phyloP scores from a whole-genome alignment of 2,329 filamentous ascomycete species.

The Penicillium sp. region DNA sequence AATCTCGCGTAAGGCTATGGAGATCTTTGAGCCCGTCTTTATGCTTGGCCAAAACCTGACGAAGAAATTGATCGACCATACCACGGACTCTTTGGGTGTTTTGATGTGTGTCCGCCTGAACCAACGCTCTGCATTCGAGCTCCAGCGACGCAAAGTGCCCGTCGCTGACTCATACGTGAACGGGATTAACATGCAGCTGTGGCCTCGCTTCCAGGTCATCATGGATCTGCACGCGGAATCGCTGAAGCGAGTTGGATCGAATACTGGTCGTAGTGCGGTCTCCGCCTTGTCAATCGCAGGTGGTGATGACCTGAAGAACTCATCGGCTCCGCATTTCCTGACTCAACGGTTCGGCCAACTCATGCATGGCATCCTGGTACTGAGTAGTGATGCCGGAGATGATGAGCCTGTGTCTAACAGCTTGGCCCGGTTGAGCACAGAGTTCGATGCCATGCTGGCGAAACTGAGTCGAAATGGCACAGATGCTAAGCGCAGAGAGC shows the following conservation, averaged over 20 bases:
- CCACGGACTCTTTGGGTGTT: conserved; percentile 78
- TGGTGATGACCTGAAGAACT: conserved; percentile 41
- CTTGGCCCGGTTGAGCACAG: conserved; percentile 67
- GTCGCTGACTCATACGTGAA: conserved; percentile 90
- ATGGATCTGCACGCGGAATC: conserved; percentile 93
- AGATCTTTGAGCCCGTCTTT: conserved; percentile 87
- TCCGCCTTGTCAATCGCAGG: conserved; percentile 53
- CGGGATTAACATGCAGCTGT: conserved; percentile 89
- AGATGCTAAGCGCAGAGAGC: conserved; percentile 73
- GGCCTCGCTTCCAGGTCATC: conserved; percentile 89
- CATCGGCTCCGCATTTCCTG: conserved; percentile 73
- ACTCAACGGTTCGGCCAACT: conserved; percentile 96
- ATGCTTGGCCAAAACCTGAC: conserved; percentile 73
- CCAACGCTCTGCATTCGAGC: conserved; percentile 87
- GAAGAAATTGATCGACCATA: conserved; percentile 68
- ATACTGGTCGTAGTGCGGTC: conserved; percentile 47
- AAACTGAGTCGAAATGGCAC: conserved; percentile 71
- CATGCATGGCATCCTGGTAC: conserved; percentile 72
- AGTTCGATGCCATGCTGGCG: conserved; percentile 77
- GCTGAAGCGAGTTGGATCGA: conserved; percentile 57
- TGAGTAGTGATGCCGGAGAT: conserved; percentile 87
- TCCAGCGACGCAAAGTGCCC: conserved; percentile 86
- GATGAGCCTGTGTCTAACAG: conserved; percentile 88
- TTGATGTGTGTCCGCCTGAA: conserved; percentile 90
- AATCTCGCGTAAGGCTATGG: conserved; percentile 76